Conservation (phyloP, 1,284 basidiomycete genomes). For the Anthracocystis walkeri region DNA sequence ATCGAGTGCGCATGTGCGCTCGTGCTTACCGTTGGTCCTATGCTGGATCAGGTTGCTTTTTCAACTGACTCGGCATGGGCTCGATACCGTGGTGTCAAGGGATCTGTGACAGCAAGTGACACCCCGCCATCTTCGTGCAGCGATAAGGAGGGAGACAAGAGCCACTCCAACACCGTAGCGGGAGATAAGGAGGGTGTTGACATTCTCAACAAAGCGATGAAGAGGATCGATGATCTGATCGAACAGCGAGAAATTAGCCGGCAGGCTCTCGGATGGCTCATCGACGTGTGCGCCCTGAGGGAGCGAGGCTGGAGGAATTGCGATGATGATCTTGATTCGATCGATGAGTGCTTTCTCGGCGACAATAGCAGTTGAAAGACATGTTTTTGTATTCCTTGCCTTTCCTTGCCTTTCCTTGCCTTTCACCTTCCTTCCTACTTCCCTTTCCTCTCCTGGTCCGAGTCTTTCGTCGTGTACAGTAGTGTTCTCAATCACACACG, state of each 20-base stretch:
- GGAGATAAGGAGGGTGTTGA: neutral
- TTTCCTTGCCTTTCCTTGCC: neutral
- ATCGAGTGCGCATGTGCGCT: constrained; percentile 61
- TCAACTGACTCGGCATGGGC: too few species aligned
- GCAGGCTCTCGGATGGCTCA: constrained; percentile 32
- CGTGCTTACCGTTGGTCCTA: constrained; percentile 47
- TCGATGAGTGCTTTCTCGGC: neutral
- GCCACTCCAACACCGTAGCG: neutral
- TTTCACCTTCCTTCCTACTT: neutral
- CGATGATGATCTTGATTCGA: constrained; percentile 10
- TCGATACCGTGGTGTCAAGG: neutral
- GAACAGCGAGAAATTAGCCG: constrained; percentile 17
- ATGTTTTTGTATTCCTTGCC: too few species aligned
- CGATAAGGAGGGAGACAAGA: neutral
- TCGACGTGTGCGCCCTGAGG: constrained; percentile 26
- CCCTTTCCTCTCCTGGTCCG: neutral
- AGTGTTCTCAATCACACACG: neutral
- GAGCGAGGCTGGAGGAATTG: constrained; percentile 24
- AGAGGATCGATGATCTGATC: constrained; percentile 25
- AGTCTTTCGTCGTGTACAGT: neutral
- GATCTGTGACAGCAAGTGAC: neutral
- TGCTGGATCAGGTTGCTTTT: constrained; percentile 28
- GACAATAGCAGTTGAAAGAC: constrained; percentile 11
- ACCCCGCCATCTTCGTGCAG: neutral
- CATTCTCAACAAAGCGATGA: constrained; percentile 20